Conservation (phyloP, 768 basidiomycete species). For the Russula sp. region DNA sequence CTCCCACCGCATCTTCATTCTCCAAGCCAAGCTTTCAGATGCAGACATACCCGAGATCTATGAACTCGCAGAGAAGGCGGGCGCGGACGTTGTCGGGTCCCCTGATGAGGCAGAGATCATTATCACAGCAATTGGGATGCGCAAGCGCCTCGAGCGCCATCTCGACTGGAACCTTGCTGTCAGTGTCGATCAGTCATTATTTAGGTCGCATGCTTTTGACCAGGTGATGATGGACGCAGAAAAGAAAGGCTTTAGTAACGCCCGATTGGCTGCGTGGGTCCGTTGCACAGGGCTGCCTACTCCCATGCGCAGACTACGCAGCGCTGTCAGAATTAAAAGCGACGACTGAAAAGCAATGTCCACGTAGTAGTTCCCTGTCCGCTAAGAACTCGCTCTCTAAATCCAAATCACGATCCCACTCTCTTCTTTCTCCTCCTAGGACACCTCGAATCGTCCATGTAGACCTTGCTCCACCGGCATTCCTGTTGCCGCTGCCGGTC, state of each 20-base stretch:
- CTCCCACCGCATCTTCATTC: slow-evolving; percentile 11
- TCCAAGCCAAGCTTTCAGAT: slow-evolving; percentile 29
- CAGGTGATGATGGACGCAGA: slow-evolving; percentile 34
- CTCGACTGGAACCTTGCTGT: slow-evolving; percentile 61
- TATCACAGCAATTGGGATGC: slow-evolving; percentile 61
- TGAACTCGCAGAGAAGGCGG: slow-evolving; percentile 28
- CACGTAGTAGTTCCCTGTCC: slow-evolving; percentile 27
- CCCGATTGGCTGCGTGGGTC: slow-evolving; percentile 68
- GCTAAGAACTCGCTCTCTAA: not conserved
- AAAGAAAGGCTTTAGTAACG: slow-evolving; percentile 59
- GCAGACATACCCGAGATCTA: slow-evolving; percentile 28
- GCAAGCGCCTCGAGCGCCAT: slow-evolving; percentile 64
- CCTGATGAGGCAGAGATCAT: slow-evolving; percentile 54
- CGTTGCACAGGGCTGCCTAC: slow-evolving; percentile 35
- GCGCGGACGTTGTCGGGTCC: slow-evolving; percentile 34
- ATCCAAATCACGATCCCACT: not conserved
- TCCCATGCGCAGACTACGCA: slow-evolving; percentile 52
- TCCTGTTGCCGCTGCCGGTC: slow-evolving; percentile 25
- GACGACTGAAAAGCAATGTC: slow-evolving; percentile 41
- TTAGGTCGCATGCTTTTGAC: not conserved
- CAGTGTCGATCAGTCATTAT: slow-evolving; percentile 28
- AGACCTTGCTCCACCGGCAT: slow-evolving; percentile 16
- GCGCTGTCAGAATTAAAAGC: slow-evolving; percentile 48
- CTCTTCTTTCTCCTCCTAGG: not conserved
- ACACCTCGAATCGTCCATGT: not conserved